Evolutionary conservation across 2,329 filamentous ascomycete species (phyloP), one percentile per base, ranked within the genome.

Genomic region (Cytospora mali): DNA sequence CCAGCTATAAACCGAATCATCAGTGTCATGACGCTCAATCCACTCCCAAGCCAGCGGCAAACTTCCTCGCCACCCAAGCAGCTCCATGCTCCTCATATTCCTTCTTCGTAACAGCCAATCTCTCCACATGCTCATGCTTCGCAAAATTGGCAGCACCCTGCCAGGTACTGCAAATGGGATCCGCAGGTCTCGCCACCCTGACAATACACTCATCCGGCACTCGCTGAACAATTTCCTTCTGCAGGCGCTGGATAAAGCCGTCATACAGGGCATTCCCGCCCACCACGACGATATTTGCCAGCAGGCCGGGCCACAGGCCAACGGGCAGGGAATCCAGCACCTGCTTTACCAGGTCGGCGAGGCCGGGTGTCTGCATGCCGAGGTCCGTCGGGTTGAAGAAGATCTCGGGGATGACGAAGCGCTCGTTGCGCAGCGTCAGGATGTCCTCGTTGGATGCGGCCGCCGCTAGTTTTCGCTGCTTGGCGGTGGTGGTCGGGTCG

Each of bases 41-140:
- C 4, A 69, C 65, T 1, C 68, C 71, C 18, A 76, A 64, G 0
- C 79, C 78, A 10, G 71, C 68, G 0, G 79, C 79, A 72, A 96
- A 95, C 71, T 85, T 91, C 70, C 86, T 88, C 29, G 86, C 86
- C 27, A 91, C 82, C 91, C 91, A 94, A 1, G 78, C 80, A 61
- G 84, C 85, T 10, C 95, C 95, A 71, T 93, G 78, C 75, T 99
- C 95, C 57, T 95, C 87, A 74, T 99, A 99, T 72, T 99, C 92
- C 65, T 90, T 84, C 72, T 91, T 92, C 0, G 91, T 95, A n/a
- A 97, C 90, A 2, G 87, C 83, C 14, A 93, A 76, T 55, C 83
- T 82, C 64, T 87, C 83, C 57, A 96, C 79, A 46, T 90, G 82
- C 49, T 81, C 80, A 69, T 93, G 88, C 56, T 79, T 84, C 0